Percentiles rank a stretch among this genome's conserved stretches.
Conservation (phyloP, 2,329 filamentous ascomycete species). For the Pseudophaeomoniella oleicola region DNA sequence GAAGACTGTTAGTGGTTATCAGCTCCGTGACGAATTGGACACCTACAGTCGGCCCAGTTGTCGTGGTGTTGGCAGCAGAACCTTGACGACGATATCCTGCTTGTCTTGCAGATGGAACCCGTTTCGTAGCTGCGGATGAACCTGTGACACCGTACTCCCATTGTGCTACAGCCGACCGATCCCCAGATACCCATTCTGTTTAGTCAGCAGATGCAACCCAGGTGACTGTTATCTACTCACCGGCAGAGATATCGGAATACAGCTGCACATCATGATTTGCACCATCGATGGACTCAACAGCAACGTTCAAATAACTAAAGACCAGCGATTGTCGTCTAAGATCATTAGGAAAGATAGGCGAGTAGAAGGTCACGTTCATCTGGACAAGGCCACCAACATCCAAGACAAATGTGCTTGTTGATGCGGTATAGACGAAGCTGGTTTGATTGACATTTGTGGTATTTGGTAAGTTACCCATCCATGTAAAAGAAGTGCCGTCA, state of each 20-base stretch:
- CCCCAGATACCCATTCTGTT: constrained; percentile 57
- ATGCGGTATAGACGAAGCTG: constrained; percentile 56
- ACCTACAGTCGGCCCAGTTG: not conserved
- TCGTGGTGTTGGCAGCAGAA: not conserved
- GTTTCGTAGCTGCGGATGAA: not conserved
- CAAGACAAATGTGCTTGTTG: constrained; percentile 55
- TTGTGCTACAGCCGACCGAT: constrained; percentile 38
- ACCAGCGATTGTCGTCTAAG: constrained; percentile 52
- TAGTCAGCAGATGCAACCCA: constrained; percentile 3
- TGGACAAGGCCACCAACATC: constrained; percentile 45
- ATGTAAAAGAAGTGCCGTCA: constrained; percentile 48
- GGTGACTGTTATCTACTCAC: constrained; percentile 24
- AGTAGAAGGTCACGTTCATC: constrained; percentile 56
- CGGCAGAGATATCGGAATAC: constrained; percentile 58
- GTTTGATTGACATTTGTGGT: constrained; percentile 39
- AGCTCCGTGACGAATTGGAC: too few species aligned
- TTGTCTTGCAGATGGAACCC: not conserved
- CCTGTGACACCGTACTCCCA: constrained; percentile 43
- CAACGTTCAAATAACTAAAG: constrained; percentile 56
- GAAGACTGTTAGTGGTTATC: too few species aligned
- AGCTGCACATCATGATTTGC: constrained; percentile 49
- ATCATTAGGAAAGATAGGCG: constrained; percentile 54
- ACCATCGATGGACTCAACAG: constrained; percentile 48
- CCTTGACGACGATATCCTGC: not conserved
- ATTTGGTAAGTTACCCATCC: constrained; percentile 47